Evolutionary conservation across 1,284 basidiomycete genomes (phyloP).

Genomic region (Cutaneotrichosporon cyanovorans): DNA sequence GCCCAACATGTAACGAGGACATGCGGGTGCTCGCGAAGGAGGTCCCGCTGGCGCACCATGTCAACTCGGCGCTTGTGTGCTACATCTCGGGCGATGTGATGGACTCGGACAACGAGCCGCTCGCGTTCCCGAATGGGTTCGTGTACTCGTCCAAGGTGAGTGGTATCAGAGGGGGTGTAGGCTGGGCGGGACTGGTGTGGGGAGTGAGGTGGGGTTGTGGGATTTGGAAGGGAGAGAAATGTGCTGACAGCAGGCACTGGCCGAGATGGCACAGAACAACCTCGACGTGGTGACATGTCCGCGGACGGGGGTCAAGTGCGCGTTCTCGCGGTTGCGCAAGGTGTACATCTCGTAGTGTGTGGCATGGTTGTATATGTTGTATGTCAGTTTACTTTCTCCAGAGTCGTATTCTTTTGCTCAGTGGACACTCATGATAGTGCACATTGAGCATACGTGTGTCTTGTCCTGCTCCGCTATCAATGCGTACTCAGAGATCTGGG

Average conservation of each 20-base stretch:
- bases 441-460: too few relatives aligned
- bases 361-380: too few relatives aligned
- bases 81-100: constrained; percentile 82
- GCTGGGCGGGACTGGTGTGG: background rate
- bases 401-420: too few relatives aligned
- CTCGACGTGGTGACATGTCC: constrained; percentile 71
- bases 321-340: constrained; percentile 65
- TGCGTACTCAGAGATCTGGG: too few relatives aligned
- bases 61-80: constrained; percentile 92
- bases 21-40: constrained; percentile 71
- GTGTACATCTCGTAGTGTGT: constrained; percentile 55
- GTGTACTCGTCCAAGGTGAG: constrained; percentile 85
- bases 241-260: constrained; percentile 56
- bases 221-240: background rate
- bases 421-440: too few relatives aligned
- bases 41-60: constrained; percentile 87
- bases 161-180: constrained; percentile 6
- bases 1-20: constrained; percentile 76
- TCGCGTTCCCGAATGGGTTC: constrained; percentile 84
- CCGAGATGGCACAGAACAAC: constrained; percentile 72
- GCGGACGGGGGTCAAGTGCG: constrained; percentile 59
- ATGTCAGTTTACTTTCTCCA: too few relatives aligned
- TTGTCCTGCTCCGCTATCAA: too few relatives aligned
- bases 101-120: constrained; percentile 83
- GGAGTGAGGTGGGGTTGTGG: too few relatives aligned